phyloP scores from a whole-genome alignment of 73 alveolate genomes.

The Uronychia setigera region DNA sequence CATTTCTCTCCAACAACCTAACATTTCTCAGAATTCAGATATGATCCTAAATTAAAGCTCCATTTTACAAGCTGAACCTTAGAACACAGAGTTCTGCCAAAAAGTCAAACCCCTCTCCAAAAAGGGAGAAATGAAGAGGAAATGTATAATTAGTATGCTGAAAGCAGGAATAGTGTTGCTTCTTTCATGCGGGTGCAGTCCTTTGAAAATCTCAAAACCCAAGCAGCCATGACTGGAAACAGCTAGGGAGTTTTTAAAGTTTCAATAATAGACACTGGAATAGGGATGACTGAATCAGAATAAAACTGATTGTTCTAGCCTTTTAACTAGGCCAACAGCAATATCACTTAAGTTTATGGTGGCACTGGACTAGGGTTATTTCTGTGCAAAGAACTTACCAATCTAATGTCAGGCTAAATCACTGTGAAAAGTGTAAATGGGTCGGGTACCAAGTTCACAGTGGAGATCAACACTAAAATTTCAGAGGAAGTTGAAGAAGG shows the following conservation, averaged over 20 bases:
- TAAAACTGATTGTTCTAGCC: neutral
- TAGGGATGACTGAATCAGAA: neutral
- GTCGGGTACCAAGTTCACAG: neutral
- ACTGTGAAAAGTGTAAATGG: neutral
- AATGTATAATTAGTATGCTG: neutral
- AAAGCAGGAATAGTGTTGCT: neutral
- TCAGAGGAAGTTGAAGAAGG: neutral
- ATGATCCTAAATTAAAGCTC: no score
- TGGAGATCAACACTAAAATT: neutral
- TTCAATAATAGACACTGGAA: neutral
- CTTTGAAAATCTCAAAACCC: neutral
- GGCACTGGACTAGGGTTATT: constrained; percentile 6
- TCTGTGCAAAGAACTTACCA: neutral
- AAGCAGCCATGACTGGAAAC: no score
- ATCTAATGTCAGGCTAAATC: neutral
- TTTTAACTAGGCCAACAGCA: neutral
- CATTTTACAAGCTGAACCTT: no score
- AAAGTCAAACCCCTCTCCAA: neutral
- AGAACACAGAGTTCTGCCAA: no score
- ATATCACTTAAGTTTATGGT: neutral
- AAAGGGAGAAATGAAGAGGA: neutral
- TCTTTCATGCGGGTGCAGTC: neutral
- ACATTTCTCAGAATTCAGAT: no score
- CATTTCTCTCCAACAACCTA: no score
- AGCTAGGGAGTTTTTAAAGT: neutral